Evolutionary conservation across 106 monocot species (phyloP).

Genomic region (Acorus gramineus): DNA sequence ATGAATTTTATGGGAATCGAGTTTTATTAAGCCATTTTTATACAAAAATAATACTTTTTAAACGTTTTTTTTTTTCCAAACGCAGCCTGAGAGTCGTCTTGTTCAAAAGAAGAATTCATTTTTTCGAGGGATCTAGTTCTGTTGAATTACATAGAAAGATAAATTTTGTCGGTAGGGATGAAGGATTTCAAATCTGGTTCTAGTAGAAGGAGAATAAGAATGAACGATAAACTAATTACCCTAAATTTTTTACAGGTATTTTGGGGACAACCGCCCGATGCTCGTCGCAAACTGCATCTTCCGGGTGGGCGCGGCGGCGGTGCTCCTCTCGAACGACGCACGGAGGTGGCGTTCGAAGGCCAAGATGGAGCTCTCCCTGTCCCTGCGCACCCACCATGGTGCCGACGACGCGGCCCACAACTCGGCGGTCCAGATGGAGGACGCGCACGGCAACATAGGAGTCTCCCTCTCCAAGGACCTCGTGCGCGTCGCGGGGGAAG

Average conservation of each 20-base stretch:
- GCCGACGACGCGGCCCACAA: slow-evolving; percentile 18
- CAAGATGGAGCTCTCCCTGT: slow-evolving; percentile 18
- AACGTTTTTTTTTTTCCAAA: no score
- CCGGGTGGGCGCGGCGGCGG: slow-evolving; percentile 21
- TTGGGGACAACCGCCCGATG: slow-evolving; percentile 25
- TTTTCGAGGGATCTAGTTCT: no score
- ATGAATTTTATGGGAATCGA: no score
- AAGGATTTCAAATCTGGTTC: no score
- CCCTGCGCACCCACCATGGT: slow-evolving; percentile 23
- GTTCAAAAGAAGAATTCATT: no score
- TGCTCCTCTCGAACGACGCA: slow-evolving; percentile 18
- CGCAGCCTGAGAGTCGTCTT: no score
- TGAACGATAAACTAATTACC: no score
- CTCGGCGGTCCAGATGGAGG: slow-evolving; percentile 19
- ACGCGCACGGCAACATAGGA: slow-evolving; percentile 15
- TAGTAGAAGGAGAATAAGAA: no score
- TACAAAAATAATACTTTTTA: no score
- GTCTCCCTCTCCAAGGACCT: slow-evolving; percentile 21
- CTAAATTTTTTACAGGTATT: not conserved
- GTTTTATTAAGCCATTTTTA: no score
- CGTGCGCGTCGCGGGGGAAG: slow-evolving; percentile 16
- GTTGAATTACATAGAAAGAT: no score
- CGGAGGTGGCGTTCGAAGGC: not conserved
- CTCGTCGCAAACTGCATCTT: slow-evolving; percentile 31
- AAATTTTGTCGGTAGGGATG: no score